phyloP scores from a whole-genome alignment of 805 yeast species.

The Lachancea sp. region DNA sequence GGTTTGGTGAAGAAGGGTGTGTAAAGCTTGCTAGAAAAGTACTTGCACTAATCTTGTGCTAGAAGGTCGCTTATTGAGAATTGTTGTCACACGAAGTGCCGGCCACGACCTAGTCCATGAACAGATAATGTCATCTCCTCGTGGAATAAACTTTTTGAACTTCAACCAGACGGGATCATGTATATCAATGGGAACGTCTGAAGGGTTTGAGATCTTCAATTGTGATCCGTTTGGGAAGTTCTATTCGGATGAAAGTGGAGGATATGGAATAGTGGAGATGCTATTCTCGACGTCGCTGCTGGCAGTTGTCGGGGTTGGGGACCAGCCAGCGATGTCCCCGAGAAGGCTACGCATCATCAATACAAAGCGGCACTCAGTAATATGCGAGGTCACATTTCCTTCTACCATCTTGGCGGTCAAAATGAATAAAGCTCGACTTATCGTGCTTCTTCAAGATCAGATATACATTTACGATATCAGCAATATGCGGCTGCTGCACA shows the following conservation, averaged over 20 bases:
- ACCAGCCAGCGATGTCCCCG: slow-evolving; percentile 63
- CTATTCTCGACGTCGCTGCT: slow-evolving; percentile 64
- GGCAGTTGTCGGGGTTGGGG: slow-evolving; percentile 69
- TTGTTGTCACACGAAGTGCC: no score
- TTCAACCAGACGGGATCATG: slow-evolving; percentile 75
- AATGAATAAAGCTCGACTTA: slow-evolving; percentile 57
- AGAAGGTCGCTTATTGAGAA: no score
- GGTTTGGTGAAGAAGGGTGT: not conserved
- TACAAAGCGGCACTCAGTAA: slow-evolving; percentile 54
- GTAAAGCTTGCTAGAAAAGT: no score
- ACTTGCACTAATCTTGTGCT: no score
- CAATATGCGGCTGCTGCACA: slow-evolving; percentile 57
- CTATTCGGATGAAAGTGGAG: slow-evolving; percentile 43
- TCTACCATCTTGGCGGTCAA: slow-evolving; percentile 53
- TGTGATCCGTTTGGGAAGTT: slow-evolving; percentile 62
- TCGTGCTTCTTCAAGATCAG: slow-evolving; percentile 57
- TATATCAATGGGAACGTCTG: slow-evolving; percentile 58
- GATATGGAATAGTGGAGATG: slow-evolving; percentile 69
- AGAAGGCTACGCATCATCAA: slow-evolving; percentile 76
- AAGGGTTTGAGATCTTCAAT: slow-evolving; percentile 60
- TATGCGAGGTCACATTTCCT: slow-evolving; percentile 70
- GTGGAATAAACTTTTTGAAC: slow-evolving; percentile 43
- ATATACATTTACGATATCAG: slow-evolving; percentile 68
- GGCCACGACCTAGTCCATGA: no score
- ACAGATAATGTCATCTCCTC: slow-evolving; percentile 10